Base-by-base conservation (phyloP, 257 asterid genomes). In the Eustoma russellianum region DNA sequence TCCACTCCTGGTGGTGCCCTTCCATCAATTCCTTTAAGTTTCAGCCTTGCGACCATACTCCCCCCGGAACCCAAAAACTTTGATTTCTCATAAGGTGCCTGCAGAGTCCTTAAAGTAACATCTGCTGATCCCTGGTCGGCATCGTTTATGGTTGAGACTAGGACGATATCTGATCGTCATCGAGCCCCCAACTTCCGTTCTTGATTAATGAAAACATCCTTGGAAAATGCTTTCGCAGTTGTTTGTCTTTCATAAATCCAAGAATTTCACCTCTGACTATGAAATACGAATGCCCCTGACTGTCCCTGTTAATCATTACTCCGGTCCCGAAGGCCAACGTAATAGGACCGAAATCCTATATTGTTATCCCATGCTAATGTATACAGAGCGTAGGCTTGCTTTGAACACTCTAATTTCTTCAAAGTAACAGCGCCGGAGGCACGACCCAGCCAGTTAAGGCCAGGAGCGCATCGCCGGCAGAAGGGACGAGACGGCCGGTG, bases 21-120 rank as follows among this genome's bases (percentile, higher is more conserved):
- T 50, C 40, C 54, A n/a, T 50, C 54, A 50, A 50, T 50, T 50
- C 40, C 54, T 68, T 74, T 74, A 68, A 62, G 76, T 74, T 74
- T 77, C 57, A 77, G 72, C 78, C 78, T 74, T 71, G 75, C 75
- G 69, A 74, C 71, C 77, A 78, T 71, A 71, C 79, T 74, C 79
- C 74, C 55, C 41, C 38, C 53, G 35, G 53, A 49, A 49, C 38
- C 48, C 48, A 46, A 46, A 46, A 46, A 46, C 50, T 46, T 46
- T 46, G 50, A 46, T 46, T 46, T 46, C 50, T 46, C 50, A 46
- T 46, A 46, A 46, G 17, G 50, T 46, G 50, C 50, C 48, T 6
- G 17, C 14, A 17, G 50, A 46, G 50, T 45, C 48, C 48, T 45
- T 45, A 45, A 10, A 45, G 6, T 13, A 45, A 45, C n/a, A 45